Percentiles rank a stretch among this genome's conserved stretches.
phyloP scores from a whole-genome alignment of 257 asterid genomes.

The Ocimum tenuiflorum region DNA sequence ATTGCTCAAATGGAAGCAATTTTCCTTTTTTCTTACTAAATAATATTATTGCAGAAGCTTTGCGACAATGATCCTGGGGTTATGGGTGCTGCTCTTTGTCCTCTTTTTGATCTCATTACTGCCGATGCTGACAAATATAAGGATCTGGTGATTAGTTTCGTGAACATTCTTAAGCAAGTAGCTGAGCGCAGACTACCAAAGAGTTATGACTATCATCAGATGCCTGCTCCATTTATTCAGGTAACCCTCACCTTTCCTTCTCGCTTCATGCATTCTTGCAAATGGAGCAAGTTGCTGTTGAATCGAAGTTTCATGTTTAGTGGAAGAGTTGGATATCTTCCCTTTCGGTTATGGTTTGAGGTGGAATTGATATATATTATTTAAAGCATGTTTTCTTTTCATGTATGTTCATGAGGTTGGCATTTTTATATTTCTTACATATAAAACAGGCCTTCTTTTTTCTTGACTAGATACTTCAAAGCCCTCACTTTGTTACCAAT shows the following conservation, averaged over 20 bases:
- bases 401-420: conserved; percentile 4
- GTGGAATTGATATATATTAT: background rate
- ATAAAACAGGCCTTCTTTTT: conserved; percentile 6
- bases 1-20: conserved; percentile 1
- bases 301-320: conserved; percentile 1
- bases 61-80: conserved; percentile 98
- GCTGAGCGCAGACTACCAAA: conserved; percentile 91
- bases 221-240: conserved; percentile 99
- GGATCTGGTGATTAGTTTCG: conserved; percentile 84
- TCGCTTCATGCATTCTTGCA: background rate
- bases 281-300: background rate
- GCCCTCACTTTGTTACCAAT: background rate
- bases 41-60: conserved; percentile 59
- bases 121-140: conserved; percentile 67
- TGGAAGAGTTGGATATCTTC: conserved; percentile 14
- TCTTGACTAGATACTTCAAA: background rate
- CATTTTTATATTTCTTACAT: background rate
- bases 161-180: conserved; percentile 90
- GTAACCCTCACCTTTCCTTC: conserved; percentile 19
- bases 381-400: background rate
- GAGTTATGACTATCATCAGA: conserved; percentile 94
- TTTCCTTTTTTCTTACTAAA: background rate
- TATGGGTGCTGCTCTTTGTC: conserved; percentile 96
- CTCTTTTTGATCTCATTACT: conserved; percentile 77
- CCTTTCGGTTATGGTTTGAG: background rate